Evolutionary conservation across 2,329 filamentous ascomycete genomes (phyloP), one percentile per base, ranked within the genome.

Genomic region (Aspergillus melleus): DNA sequence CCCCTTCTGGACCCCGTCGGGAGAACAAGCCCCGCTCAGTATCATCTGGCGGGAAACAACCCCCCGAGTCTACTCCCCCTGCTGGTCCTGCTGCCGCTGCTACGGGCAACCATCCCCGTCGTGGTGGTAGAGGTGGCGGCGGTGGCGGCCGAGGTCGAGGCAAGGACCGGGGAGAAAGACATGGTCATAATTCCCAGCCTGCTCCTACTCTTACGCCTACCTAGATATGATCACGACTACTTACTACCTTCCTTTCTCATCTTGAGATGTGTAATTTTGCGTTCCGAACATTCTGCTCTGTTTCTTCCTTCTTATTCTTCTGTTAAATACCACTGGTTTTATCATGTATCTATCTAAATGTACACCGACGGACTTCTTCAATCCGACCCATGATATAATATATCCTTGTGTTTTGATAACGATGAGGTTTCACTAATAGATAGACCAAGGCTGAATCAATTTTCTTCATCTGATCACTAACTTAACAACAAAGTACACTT

Each of bases 61-160:
- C 62, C 53, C 10, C 54, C 22, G 50, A 61, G 42, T n/a, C 50
- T 16, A 6, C 36, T 8, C 16, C 36, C 3, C 32, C 32, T 36
- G 11, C 10, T 29, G 26, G 6, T 9, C 26, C 26, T 29, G 8
- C 8, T 29, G 26, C 26, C 26, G 26, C 24, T 39, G 3, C 14
- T 9, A 46, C 52, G 6, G 49, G 55, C 22, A 61, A 55, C 30
- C 62, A 61, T 55, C 24, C 64, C 26, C 66, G 70, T 36, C 71
- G 71, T n/a, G 66, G 70, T 24, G 65, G 66, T 53, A 32, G 63
- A 49, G 61, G 61, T 1, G 57, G 54, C 32, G 42, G 60, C 52
- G 62, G 22, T 22, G 22, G 55, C 20, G 42, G 52, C 29, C 59
- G 59, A 42, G 58, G 61, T 8, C 66, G 60, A 39, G 68, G 67